Evolutionary conservation across 345 rosid species (phyloP), one percentile per base, ranked within the genome.

Genomic region (Eucalyptus erythrocorys): DNA sequence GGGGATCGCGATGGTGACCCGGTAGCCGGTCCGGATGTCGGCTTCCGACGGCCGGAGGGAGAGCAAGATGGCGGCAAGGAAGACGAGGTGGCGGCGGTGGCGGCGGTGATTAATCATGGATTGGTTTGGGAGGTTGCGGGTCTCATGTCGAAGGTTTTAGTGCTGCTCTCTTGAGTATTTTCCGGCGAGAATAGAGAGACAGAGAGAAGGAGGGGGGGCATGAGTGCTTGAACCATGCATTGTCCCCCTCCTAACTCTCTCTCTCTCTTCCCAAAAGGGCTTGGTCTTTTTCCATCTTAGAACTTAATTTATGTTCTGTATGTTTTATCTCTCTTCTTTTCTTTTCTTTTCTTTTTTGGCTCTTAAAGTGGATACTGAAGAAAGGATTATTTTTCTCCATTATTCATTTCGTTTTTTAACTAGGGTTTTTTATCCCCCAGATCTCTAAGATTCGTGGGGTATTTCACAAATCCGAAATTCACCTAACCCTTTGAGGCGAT

Each of bases 1-100:
- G 2, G 99, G 99, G 14, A 95, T 90, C 32, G 94, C 92, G 47
- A 97, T 91, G 10, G 93, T 91, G 43, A 97, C 87, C 76, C 92
- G 89, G 88, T 94, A 94, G 45, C 96, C 94, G 22, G 89, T 90
- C 42, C 50, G 87, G 59, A 97, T 91, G 82, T 94, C 94, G 16
- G 99, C 88, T 43, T 94, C 95, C 90, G 93, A 93, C 17, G 30
- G 27, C 13, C 42, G 19, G 43, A 43, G 79, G 84, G 88, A 66
- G 66, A 85, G 76, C 24, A 71, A 45, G 40, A 50, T 3, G 48
- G 47, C 8, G n/a, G 53, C 3, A 26, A 86, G 24, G 53, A 88
- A 53, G 10, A 66, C 16, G 68, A 86, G 87, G 90, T 47, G 22
- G 82, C 32, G 4, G 55, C 13, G 51, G 76, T 4, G 50, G 57